Conservation (phyloP, 176 grass and related monocot genomes). For the Oryza officinalis region DNA sequence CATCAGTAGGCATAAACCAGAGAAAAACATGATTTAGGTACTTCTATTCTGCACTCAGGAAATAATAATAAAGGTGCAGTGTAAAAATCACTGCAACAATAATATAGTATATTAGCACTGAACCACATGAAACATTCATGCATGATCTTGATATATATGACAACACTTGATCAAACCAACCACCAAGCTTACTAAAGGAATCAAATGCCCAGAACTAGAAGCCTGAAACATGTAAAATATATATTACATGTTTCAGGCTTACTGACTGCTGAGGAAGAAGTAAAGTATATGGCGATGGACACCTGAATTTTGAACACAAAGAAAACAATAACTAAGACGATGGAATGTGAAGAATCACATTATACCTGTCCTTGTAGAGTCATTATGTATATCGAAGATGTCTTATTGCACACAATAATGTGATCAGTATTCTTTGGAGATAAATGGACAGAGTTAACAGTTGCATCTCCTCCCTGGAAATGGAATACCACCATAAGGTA, state of each 20-base stretch:
- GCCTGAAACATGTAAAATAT: not conserved
- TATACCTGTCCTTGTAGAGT: conserved; percentile 95
- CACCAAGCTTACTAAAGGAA: not conserved
- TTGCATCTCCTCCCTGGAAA: conserved; percentile 89
- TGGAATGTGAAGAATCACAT: conserved; percentile 27
- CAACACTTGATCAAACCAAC: not conserved
- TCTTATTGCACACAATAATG: conserved; percentile 96
- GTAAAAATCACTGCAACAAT: not conserved
- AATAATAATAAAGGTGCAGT: too few species aligned
- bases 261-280: not conserved
- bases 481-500: not conserved
- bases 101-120: not conserved
- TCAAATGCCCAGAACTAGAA: not conserved
- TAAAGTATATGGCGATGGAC: not conserved
- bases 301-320: conserved; percentile 10
- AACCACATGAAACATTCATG: not conserved
- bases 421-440: conserved; percentile 94
- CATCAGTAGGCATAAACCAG: not conserved
- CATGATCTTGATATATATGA: not conserved
- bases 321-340: conserved; percentile 10
- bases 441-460: conserved; percentile 90
- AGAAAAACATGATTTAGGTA: not conserved
- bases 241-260: too few species aligned
- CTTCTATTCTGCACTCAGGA: not conserved
- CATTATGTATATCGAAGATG: conserved; percentile 89